These are phyloP conservation scores for Leucogyrophana mollusca DNA, from an alignment of 768 basidiomycete species.

Conservation along the genomic window DNA sequence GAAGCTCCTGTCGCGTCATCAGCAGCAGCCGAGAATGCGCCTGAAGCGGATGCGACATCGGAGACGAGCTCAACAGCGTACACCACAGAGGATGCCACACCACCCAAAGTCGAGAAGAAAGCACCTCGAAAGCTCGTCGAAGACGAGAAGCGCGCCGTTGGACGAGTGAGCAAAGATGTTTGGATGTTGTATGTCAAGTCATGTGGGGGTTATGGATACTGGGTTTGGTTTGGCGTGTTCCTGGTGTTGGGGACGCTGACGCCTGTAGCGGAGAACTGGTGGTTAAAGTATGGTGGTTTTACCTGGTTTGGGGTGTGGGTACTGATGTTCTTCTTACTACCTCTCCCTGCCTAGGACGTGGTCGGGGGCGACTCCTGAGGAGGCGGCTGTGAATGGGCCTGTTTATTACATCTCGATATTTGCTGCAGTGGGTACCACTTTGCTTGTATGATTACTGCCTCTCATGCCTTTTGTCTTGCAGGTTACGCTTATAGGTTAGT, in stretches of 20 bases:
- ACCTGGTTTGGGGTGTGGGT: slow-evolving; percentile 12
- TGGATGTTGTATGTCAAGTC: slow-evolving; percentile 61
- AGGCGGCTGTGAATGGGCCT: slow-evolving; percentile 40
- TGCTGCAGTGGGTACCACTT: slow-evolving; percentile 45
- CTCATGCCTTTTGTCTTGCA: slow-evolving; percentile 20
- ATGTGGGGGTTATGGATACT: slow-evolving; percentile 50
- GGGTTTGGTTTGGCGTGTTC: slow-evolving; percentile 53
- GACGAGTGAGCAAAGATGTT: slow-evolving; percentile 62
- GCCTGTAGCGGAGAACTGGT: slow-evolving; percentile 74
- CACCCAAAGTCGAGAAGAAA: slow-evolving; percentile 41
- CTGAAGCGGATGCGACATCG: slow-evolving; percentile 25
- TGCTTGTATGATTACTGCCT: slow-evolving; percentile 5
- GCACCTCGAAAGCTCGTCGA: slow-evolving; percentile 81
- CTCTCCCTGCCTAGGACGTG: slow-evolving; percentile 39
- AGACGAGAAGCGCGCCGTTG: slow-evolving; percentile 77
- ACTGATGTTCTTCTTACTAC: slow-evolving; percentile 13
- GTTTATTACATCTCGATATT: slow-evolving; percentile 57
- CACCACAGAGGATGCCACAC: slow-evolving; percentile 30
- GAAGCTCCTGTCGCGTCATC: slow-evolving; percentile 43
- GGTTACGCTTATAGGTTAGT: slow-evolving; percentile 37
- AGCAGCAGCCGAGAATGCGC: slow-evolving; percentile 29
- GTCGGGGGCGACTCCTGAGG: slow-evolving; percentile 49
- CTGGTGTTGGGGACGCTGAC: slow-evolving; percentile 57
- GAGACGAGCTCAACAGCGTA: slow-evolving; percentile 47
- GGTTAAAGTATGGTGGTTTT: slow-evolving; percentile 49